Evolutionary conservation across 2,329 filamentous ascomycete species (phyloP).

Genomic region (Neofusicoccum laricinum): DNA sequence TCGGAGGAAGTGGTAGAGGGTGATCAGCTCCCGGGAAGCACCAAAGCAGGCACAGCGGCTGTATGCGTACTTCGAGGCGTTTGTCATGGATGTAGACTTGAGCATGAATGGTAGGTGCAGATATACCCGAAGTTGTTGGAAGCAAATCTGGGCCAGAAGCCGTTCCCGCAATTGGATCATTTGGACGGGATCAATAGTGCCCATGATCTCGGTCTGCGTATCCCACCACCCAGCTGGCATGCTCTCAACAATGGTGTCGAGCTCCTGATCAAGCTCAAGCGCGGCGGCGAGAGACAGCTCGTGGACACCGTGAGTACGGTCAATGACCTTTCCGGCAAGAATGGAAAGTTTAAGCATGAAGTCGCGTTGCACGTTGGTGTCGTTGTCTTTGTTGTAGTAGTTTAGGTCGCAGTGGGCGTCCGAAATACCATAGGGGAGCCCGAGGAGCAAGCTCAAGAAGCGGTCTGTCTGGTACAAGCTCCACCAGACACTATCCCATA

Average conservation of each 20-base stretch:
- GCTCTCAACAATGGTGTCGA: conserved; percentile 37
- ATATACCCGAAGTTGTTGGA: conserved; percentile 45
- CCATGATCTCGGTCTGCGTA: conserved; percentile 27
- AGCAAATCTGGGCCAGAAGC: conserved; percentile 42
- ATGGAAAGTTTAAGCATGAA: conserved; percentile 37
- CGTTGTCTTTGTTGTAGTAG: conserved; percentile 17
- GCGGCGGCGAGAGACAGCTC: conserved; percentile 37
- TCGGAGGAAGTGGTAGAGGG: conserved; percentile 38
- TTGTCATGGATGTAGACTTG: conserved; percentile 27
- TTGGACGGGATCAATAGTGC: conserved; percentile 34
- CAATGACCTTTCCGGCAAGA: conserved; percentile 43
- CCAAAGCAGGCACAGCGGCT: conserved; percentile 40
- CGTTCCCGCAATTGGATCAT: conserved; percentile 29
- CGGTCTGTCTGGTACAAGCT: conserved; percentile 45
- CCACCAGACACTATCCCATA: conserved; percentile 41
- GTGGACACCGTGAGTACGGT: conserved; percentile 39
- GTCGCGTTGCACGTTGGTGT: background rate
- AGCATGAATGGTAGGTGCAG: conserved; percentile 48
- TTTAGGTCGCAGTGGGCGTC: conserved; percentile 38
- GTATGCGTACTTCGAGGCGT: conserved; percentile 37
- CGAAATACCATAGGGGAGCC: conserved; percentile 47
- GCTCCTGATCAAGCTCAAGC: conserved; percentile 42
- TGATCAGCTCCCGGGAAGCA: conserved; percentile 41
- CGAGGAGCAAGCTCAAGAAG: conserved; percentile 52
- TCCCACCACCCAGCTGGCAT: conserved; percentile 41